These are phyloP conservation scores for Peronospora belbahrii DNA, from an alignment of 352 stramenopile species.

Conservation along the genomic window DNA sequence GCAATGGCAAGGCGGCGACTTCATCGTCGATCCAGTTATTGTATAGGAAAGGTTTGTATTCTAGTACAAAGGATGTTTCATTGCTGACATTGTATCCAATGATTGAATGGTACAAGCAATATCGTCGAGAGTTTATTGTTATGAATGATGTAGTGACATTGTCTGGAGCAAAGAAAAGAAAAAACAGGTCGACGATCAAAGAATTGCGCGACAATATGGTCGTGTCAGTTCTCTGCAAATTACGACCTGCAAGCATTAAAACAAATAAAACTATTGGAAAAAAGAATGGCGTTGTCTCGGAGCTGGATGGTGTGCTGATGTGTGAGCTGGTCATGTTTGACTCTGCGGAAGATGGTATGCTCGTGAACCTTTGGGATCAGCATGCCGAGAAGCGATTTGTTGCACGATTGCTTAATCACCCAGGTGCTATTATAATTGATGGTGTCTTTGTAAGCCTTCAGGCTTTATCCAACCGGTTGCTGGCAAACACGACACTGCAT, in stretches of 20 bases:
- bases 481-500: conserved; percentile 52
- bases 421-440: conserved; percentile 26
- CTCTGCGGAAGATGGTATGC: conserved; percentile 28
- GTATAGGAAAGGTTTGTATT: conserved; percentile 50
- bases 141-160: not conserved
- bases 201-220: conserved; percentile 56
- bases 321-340: conserved; percentile 46
- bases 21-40: conserved; percentile 48
- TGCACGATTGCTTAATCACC: conserved; percentile 30
- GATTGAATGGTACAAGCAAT: conserved; percentile 62
- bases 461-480: conserved; percentile 33
- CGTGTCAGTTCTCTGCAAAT: conserved; percentile 35
- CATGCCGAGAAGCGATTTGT: conserved; percentile 45
- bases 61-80: conserved; percentile 42
- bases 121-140: conserved; percentile 36
- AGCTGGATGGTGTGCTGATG: conserved; percentile 36
- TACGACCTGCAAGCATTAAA: conserved; percentile 7
- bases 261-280: not conserved
- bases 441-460: conserved; percentile 44
- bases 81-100: conserved; percentile 52
- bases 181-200: conserved; percentile 24
- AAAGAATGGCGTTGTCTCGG: conserved; percentile 6
- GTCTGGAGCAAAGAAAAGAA: conserved; percentile 2
- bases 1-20: conserved; percentile 12
- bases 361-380: conserved; percentile 60